Conservation (phyloP, 2,329 filamentous ascomycete genomes). For the Stagonosporopsis tanaceti region DNA sequence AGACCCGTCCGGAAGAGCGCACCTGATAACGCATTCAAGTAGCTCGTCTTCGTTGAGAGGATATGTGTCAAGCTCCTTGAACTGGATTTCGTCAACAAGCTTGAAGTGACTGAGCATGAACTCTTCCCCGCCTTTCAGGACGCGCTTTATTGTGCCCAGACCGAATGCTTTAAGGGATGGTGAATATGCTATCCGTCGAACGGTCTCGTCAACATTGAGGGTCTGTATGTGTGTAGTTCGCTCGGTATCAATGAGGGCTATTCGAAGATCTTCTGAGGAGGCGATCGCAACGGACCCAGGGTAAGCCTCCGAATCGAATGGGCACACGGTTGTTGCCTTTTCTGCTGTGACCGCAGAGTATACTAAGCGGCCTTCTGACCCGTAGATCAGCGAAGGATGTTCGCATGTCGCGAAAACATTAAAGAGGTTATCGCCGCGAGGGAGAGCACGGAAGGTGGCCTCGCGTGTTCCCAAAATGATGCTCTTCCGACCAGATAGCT, state of each 20-base stretch:
- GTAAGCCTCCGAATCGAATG: slow-evolving; percentile 83
- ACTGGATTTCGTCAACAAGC: slow-evolving; percentile 89
- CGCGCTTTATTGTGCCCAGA: slow-evolving; percentile 82
- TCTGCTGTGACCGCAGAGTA: slow-evolving; percentile 95
- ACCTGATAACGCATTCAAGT: slow-evolving; percentile 83
- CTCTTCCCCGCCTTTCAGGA: slow-evolving; percentile 75
- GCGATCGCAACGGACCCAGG: slow-evolving; percentile 83
- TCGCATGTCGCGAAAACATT: slow-evolving; percentile 95
- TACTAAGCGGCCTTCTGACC: slow-evolving; percentile 82
- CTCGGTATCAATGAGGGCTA: slow-evolving; percentile 83
- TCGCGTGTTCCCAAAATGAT: slow-evolving; percentile 87
- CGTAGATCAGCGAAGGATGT: slow-evolving; percentile 92
- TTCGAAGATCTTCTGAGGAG: slow-evolving; percentile 76
- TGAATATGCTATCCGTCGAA: slow-evolving; percentile 87
- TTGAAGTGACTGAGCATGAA: slow-evolving; percentile 81
- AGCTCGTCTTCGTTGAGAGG: slow-evolving; percentile 73
- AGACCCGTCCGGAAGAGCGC: slow-evolving; percentile 70
- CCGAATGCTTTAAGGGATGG: slow-evolving; percentile 81
- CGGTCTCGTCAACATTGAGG: slow-evolving; percentile 79
- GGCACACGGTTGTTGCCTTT: slow-evolving; percentile 79
- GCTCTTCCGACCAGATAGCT: slow-evolving; percentile 77
- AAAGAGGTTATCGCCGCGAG: slow-evolving; percentile 69
- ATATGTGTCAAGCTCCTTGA: slow-evolving; percentile 78
- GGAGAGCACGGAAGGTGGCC: slow-evolving; percentile 80
- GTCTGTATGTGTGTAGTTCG: slow-evolving; percentile 88